A percentile compares a stretch with the other conserved stretches of the same genome.
phyloP scores from a whole-genome alignment of 768 basidiomycete genomes.

The Auricularia auricula-judae region DNA sequence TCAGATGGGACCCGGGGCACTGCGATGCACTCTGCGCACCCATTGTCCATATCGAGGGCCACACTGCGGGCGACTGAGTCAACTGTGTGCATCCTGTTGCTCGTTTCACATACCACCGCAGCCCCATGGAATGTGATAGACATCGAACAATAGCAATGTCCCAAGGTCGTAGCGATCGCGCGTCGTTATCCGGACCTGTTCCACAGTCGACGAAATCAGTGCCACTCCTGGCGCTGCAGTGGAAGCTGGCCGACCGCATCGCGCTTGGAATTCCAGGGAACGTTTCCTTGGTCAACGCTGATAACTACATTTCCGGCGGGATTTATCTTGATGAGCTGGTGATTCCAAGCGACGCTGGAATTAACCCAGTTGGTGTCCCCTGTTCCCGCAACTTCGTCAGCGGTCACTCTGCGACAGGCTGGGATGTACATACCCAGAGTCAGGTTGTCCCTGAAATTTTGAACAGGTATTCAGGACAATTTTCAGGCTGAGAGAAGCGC shows the following conservation, averaged over 20 bases:
- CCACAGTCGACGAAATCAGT: background rate
- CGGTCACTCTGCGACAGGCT: slow-evolving; percentile 9
- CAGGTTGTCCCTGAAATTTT: background rate
- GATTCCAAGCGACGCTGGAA: background rate
- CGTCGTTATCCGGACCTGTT: background rate
- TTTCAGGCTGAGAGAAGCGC: too few species aligned
- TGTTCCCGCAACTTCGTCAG: background rate
- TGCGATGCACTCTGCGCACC: slow-evolving; percentile 18
- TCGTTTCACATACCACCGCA: slow-evolving; percentile 13
- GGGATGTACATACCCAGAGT: background rate
- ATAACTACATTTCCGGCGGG: background rate
- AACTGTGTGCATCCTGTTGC: slow-evolving; percentile 7
- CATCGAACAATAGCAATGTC: background rate
- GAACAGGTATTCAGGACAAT: too few species aligned
- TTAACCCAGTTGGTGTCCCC: background rate
- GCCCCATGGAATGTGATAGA: background rate
- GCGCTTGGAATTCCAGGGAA: background rate
- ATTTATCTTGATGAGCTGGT: background rate
- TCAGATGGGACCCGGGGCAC: background rate
- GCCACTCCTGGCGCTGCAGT: background rate
- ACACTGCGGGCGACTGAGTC: slow-evolving; percentile 12
- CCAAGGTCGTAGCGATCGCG: background rate
- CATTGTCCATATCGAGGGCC: slow-evolving; percentile 23
- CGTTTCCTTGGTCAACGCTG: background rate
- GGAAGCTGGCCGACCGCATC: background rate